These are phyloP conservation scores for Hymenoscyphus fraxineus DNA, from an alignment of 2,329 filamentous ascomycete genomes.

Conservation along the genomic window DNA sequence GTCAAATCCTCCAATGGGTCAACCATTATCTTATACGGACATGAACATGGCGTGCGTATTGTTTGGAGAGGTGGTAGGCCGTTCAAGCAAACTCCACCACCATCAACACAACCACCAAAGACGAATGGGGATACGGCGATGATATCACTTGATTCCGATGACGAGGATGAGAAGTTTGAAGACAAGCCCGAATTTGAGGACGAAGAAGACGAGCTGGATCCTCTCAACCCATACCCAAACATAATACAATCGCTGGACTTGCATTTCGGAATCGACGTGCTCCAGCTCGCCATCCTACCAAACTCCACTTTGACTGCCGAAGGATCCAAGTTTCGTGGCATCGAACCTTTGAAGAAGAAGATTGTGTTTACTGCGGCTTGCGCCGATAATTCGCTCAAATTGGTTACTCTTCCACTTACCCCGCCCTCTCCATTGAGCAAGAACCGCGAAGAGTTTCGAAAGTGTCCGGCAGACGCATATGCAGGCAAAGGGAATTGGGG, in stretches of 20 bases:
- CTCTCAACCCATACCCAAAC: constrained; percentile 45
- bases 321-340: constrained; percentile 43
- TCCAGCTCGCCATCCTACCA: constrained; percentile 54
- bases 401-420: constrained; percentile 57
- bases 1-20: constrained; percentile 60
- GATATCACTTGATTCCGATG: constrained; percentile 62
- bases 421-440: constrained; percentile 60
- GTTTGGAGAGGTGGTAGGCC: constrained; percentile 59
- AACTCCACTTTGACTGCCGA: constrained; percentile 48
- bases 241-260: constrained; percentile 59
- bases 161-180: constrained; percentile 39
- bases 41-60: constrained; percentile 59
- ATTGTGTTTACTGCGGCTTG: constrained; percentile 61
- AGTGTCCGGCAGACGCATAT: constrained; percentile 48
- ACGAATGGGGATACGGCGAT: constrained; percentile 53
- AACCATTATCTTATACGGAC: constrained; percentile 59
- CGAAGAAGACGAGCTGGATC: constrained; percentile 39
- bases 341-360: constrained; percentile 49
- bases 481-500: constrained; percentile 62
- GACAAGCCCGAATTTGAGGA: constrained; percentile 59
- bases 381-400: constrained; percentile 52
- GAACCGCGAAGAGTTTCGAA: constrained; percentile 48
- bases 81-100: constrained; percentile 48
- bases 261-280: constrained; percentile 52
- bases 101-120: constrained; percentile 37